Percentiles rank a stretch among this genome's conserved stretches.
Evolutionary conservation across 495 filamentous ascomycete species (phyloP).

Genomic region (Aspergillus wentii): DNA sequence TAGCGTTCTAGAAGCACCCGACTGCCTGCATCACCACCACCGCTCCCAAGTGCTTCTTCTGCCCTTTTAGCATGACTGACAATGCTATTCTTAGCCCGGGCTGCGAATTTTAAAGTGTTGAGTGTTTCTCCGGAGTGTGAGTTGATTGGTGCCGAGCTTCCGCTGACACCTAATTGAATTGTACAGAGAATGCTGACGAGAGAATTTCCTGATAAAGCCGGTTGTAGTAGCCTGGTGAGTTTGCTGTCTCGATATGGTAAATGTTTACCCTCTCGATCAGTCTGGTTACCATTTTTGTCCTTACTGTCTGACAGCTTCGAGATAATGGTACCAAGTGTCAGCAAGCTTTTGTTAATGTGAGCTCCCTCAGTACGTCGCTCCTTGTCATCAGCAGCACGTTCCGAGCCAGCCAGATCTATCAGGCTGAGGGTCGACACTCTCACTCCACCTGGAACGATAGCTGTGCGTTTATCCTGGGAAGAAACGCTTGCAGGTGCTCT

Average conservation of each 20-base stretch:
- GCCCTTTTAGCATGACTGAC: constrained; percentile 94
- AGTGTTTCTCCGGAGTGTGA: constrained; percentile 82
- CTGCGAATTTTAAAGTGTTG: constrained; percentile 95
- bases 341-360: constrained; percentile 96
- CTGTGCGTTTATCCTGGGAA: constrained; percentile 65
- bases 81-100: constrained; percentile 95
- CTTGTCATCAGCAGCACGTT: constrained; percentile 91
- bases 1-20: constrained; percentile 89
- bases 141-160: constrained; percentile 54
- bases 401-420: constrained; percentile 95
- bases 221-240: constrained; percentile 86
- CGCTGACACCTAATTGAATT: constrained; percentile 70
- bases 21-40: constrained; percentile 70
- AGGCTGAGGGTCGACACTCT: constrained; percentile 91
- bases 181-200: constrained; percentile 97
- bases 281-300: constrained; percentile 70
- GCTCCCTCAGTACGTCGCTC: constrained; percentile 92
- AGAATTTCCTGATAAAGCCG: constrained; percentile 87
- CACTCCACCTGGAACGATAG: constrained; percentile 81
- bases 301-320: constrained; percentile 79
- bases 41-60: constrained; percentile 76
- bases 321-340: constrained; percentile 94
- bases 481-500: constrained; percentile 56
- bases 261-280: constrained; percentile 81
- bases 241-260: constrained; percentile 96